phyloP scores from a whole-genome alignment of 257 asterid genomes.

The Petunia secreta region DNA sequence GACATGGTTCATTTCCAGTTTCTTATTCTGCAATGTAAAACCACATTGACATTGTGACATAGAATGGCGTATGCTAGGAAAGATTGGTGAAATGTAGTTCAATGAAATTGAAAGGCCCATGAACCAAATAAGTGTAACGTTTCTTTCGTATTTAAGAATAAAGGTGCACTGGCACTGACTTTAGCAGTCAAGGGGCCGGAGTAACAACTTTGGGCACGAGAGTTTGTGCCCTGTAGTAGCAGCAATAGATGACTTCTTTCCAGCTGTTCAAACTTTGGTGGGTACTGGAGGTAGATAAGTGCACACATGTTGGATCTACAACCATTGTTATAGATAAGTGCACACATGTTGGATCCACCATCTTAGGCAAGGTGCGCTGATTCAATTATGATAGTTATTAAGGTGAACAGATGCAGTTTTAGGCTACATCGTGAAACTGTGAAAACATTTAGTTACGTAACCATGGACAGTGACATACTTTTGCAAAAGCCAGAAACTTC shows the following conservation, averaged over 20 bases:
- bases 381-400: background rate
- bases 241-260: background rate
- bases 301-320: background rate
- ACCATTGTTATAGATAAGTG: background rate
- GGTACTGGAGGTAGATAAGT: background rate
- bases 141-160: background rate
- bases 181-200: background rate
- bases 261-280: background rate
- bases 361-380: background rate
- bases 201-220: background rate
- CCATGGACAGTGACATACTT: background rate
- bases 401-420: background rate
- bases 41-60: background rate
- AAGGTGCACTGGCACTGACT: too few relatives aligned
- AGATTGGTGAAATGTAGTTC: background rate
- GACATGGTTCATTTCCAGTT: background rate
- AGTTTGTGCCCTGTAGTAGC: too few relatives aligned
- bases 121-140: background rate
- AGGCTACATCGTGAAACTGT: background rate
- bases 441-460: background rate
- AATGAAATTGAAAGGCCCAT: background rate
- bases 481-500: background rate
- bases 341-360: background rate
- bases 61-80: background rate
- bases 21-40: slow-evolving; percentile 6